Evolutionary conservation across 2,329 filamentous ascomycete genomes (phyloP).

Genomic region (Penicillium digitatum): DNA sequence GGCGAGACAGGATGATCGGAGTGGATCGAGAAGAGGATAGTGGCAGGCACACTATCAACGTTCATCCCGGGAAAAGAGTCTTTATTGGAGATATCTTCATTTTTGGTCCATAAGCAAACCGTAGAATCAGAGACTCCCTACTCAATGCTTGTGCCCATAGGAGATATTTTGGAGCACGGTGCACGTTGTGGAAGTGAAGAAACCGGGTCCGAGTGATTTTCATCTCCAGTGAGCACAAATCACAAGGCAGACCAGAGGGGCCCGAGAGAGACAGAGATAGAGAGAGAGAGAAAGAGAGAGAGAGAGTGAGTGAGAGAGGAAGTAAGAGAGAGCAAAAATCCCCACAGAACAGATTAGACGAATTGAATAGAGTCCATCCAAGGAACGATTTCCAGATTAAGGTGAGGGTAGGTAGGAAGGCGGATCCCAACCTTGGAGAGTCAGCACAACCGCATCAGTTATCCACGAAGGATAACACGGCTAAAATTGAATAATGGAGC

Average conservation of each 20-base stretch:
- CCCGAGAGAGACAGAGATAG: background rate
- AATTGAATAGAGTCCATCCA: background rate
- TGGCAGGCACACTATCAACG: constrained; percentile 10
- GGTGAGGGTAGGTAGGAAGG: constrained; percentile 13
- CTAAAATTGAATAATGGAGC: constrained; percentile 20
- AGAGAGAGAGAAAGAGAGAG: no score
- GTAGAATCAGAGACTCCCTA: background rate
- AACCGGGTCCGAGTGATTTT: constrained; percentile 2
- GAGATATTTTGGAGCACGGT: background rate
- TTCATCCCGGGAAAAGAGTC: background rate
- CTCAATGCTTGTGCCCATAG: background rate
- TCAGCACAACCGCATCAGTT: constrained; percentile 19
- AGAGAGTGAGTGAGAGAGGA: no score
- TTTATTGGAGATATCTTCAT: background rate
- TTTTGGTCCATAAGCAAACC: background rate
- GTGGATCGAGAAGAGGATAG: constrained; percentile 19
- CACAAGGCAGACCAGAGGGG: background rate
- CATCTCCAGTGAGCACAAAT: background rate
- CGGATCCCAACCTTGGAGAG: constrained; percentile 13
- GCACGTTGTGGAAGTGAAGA: constrained; percentile 2
- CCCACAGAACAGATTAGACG: constrained; percentile 11
- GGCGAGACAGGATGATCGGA: constrained; percentile 18
- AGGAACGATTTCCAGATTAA: constrained; percentile 13
- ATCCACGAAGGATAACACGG: constrained; percentile 18
- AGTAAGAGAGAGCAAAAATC: constrained; percentile 9